Conservation (phyloP, 2,329 filamentous ascomycete species). For the Arthrinium phaeospermum region DNA sequence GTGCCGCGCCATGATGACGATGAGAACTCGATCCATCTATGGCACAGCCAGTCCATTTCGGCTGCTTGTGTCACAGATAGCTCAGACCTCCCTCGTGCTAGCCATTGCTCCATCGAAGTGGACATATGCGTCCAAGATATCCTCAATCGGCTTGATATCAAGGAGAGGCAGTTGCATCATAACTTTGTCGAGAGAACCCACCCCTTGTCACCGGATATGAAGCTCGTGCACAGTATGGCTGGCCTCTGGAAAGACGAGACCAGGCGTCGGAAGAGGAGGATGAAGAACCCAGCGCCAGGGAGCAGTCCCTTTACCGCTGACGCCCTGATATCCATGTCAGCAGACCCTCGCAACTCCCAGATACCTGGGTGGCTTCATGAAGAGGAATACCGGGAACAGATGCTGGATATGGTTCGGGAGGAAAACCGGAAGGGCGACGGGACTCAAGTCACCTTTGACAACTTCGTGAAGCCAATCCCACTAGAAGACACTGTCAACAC, state of each 20-base stretch:
- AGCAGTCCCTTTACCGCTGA: slow-evolving; percentile 83
- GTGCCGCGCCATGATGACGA: slow-evolving; percentile 73
- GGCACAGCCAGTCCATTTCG: slow-evolving; percentile 79
- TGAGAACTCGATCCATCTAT: slow-evolving; percentile 67
- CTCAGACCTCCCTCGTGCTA: slow-evolving; percentile 72
- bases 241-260: slow-evolving; percentile 92
- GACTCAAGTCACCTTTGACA: slow-evolving; percentile 62
- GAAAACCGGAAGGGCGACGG: slow-evolving; percentile 61
- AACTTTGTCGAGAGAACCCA: slow-evolving; percentile 78
- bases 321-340: slow-evolving; percentile 86
- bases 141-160: slow-evolving; percentile 77
- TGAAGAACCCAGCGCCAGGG: slow-evolving; percentile 66
- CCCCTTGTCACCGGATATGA: slow-evolving; percentile 70
- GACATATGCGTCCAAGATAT: slow-evolving; percentile 92
- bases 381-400: slow-evolving; percentile 74
- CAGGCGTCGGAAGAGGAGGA: slow-evolving; percentile 73
- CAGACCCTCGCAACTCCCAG: slow-evolving; percentile 73
- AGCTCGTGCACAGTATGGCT: slow-evolving; percentile 92
- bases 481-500: slow-evolving; percentile 72
- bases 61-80: slow-evolving; percentile 65
- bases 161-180: slow-evolving; percentile 81
- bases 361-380: slow-evolving; percentile 93
- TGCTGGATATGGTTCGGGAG: slow-evolving; percentile 66
- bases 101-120: slow-evolving; percentile 87
- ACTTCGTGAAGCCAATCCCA: slow-evolving; percentile 62